Base-by-base conservation (phyloP, 1,284 basidiomycete genomes). In the Cryptococcus wingfieldii region DNA sequence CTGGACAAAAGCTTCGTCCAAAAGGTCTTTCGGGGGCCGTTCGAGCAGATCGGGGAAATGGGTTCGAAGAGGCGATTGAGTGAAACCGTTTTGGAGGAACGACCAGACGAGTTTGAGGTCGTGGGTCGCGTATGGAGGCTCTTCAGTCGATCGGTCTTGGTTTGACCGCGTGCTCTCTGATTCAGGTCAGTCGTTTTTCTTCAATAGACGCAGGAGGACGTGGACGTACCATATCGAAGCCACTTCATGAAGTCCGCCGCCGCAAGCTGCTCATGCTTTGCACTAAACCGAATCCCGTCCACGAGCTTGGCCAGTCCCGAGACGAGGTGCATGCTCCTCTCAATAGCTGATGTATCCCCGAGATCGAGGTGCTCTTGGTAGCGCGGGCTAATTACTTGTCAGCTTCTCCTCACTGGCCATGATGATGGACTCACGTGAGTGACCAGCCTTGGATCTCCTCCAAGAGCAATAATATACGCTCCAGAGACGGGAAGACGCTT, bases 61-160 rank as follows among this genome's bases (percentile, higher is more conserved):
- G 1, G 28, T 23, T 3, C 56, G 61, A 49, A 75, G 62, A 2
- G 56, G 57, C 0, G 67, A 66, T 14, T 56, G 37, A 14, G 67
- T 53, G 28, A 75, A 74, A 5, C 71, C 71, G 44, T 69, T 65
- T 38, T 62, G 56, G 62, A 73, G 58, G 55, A 69, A 75, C 9
- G 72, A 66, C 73, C 73, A 75, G 2, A 68, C 66, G 12, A 67
- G 63, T 54, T 75, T 75, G 43, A 72, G 55, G 54, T 75, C 73
- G 54, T 70, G 54, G 0, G 54, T 60, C 2, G 67, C 62, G 1
- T 51, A 23, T 1, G 67, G 66, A 4, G 64, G 51, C 0, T 59
- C 51, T 34, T 68, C 67, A 1, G 55, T 54, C 23, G 56, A 62
- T 6, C 51, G 50, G 52, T 68, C 69, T 38, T 61, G 58, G 16